Conservation (phyloP, 2,329 filamentous ascomycete genomes). For the Alternaria brassicicola region DNA sequence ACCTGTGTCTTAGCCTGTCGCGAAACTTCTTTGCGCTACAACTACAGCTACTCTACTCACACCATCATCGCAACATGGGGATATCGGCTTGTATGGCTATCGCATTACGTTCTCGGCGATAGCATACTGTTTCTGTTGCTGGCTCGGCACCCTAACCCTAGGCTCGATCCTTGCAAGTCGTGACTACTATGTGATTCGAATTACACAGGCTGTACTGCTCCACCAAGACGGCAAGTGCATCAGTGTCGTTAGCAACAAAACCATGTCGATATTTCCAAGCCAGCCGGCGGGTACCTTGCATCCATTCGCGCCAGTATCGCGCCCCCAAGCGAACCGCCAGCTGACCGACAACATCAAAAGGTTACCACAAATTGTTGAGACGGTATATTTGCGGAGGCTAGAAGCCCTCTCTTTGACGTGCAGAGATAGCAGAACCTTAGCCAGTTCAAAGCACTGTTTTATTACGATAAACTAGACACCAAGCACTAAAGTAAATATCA, state of each 20-base stretch:
- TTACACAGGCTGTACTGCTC: neutral
- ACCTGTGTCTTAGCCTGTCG: neutral
- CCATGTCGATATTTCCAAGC: neutral
- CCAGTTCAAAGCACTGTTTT: neutral
- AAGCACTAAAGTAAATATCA: neutral
- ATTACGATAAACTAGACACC: neutral
- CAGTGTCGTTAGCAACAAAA: neutral
- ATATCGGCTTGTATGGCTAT: too few relatives aligned
- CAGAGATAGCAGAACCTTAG: neutral
- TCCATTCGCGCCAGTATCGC: neutral
- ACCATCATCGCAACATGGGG: too few relatives aligned
- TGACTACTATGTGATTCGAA: neutral
- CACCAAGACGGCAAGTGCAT: neutral
- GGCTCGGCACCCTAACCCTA: neutral
- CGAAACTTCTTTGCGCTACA: too few relatives aligned
- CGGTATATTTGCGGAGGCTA: too few relatives aligned
- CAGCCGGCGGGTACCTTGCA: conserved; percentile 3
- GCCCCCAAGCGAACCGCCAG: neutral
- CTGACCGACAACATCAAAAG: neutral
- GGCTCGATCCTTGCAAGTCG: neutral
- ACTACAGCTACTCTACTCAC: too few relatives aligned
- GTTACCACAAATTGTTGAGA: neutral
- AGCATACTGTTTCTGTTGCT: neutral
- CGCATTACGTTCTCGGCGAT: neutral
- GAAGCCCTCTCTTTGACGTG: neutral